Base-by-base conservation (phyloP, 2,329 filamentous ascomycete genomes). In the Chaetothyriales sp. region DNA sequence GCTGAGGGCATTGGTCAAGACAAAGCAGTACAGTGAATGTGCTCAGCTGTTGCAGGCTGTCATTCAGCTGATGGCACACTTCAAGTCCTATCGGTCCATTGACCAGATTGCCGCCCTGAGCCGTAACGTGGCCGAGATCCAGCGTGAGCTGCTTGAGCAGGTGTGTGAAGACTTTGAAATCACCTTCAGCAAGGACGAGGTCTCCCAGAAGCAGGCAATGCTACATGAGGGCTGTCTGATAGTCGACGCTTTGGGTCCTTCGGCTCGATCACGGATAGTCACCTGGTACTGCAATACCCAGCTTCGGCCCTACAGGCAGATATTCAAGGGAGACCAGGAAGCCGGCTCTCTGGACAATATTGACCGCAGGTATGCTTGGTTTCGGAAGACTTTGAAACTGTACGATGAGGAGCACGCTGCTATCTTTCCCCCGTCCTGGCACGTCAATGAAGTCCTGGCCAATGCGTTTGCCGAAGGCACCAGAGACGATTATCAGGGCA, bases 151-250 rank as follows among this genome's bases (percentile, higher is more conserved):
- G 52, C 71, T 95, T 51, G 92, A 98, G 70, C 92, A 98, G 68
- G 84, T 98, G n/a, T 98, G 92, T 65, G 92, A 96, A 68, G 92
- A 98, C 67, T 98, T 98, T 64, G 92, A 98, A 72, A 78, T 95
- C 52, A 84, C 86, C 0, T 98, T 96, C 67, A 83, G 89, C 18
- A 94, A 90, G 67, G 82, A 80, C 19, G 90, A 96, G 67, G 80
- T 95, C 12, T 73, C 74, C 2, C 72, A 79, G 51, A 81, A 81
- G 58, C 80, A 79, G 58, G 77, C 74, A 12, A 81, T 83, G 64
- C 75, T 98, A 51, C 74, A 83, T 36, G 92, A 98, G 68, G 88
- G 86, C 0, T 96, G 92, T 65, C 73, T 86, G 56, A 90, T 98
- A 39, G 90, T 95, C 77, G 92, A 98, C 70, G 87, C 92, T 10